Conservation (phyloP, 2,329 filamentous ascomycete genomes). For the Calonectria henricotiae region DNA sequence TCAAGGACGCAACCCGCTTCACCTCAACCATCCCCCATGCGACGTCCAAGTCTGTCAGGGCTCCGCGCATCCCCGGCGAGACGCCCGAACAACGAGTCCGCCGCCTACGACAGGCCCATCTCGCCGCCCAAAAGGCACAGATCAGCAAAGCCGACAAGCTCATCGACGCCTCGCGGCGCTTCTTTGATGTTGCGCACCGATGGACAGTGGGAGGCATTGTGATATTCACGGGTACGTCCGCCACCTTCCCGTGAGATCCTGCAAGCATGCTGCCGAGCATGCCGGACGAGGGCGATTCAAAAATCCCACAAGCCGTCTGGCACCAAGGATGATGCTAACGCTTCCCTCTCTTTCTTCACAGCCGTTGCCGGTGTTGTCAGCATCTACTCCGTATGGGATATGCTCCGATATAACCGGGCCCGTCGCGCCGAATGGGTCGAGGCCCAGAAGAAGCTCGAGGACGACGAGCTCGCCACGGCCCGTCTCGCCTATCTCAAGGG, state of each 20-base stretch:
- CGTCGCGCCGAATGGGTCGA: slow-evolving; percentile 74
- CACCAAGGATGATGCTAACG: slow-evolving; percentile 21
- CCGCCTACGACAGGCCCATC: slow-evolving; percentile 77
- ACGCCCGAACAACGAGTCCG: slow-evolving; percentile 80
- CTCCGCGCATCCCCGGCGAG: slow-evolving; percentile 65
- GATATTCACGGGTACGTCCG: slow-evolving; percentile 69
- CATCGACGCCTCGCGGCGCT: slow-evolving; percentile 65
- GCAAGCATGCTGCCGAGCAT: slow-evolving; percentile 2
- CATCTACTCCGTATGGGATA: slow-evolving; percentile 74
- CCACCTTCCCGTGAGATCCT: not conserved
- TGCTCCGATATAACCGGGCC: slow-evolving; percentile 74
- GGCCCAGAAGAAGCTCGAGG: slow-evolving; percentile 69
- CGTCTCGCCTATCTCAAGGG: slow-evolving; percentile 75
- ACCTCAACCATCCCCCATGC: slow-evolving; percentile 74
- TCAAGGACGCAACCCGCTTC: slow-evolving; percentile 85
- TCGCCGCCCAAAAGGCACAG: slow-evolving; percentile 75
- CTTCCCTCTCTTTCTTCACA: slow-evolving; percentile 48
- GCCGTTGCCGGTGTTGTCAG: slow-evolving; percentile 72
- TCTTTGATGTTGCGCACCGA: slow-evolving; percentile 72
- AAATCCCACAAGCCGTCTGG: not conserved
- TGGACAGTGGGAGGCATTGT: slow-evolving; percentile 71
- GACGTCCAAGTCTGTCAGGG: slow-evolving; percentile 70
- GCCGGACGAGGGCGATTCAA: not conserved
- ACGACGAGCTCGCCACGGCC: slow-evolving; percentile 71
- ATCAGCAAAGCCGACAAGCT: slow-evolving; percentile 69